Evolutionary conservation across 225 moss, liverwort and hornwort genomes (phyloP).

Genomic region (Ulota crispa): DNA sequence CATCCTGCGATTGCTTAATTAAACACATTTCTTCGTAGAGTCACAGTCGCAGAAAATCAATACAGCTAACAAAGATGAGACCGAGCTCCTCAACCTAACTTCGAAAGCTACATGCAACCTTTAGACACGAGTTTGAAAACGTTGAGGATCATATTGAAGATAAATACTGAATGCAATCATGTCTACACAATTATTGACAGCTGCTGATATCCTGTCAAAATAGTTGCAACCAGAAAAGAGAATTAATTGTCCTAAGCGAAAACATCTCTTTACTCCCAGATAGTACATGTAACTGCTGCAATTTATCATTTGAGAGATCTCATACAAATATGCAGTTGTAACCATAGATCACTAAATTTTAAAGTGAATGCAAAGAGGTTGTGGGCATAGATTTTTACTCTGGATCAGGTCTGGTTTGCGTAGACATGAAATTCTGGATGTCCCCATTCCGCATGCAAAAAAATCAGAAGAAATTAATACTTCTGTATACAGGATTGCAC

Average conservation of each 20-base stretch:
- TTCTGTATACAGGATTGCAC: not conserved
- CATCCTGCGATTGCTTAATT: not conserved
- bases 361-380: not conserved
- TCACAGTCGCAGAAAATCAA: not conserved
- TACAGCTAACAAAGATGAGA: not conserved
- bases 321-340: not conserved
- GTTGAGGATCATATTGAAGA: not conserved
- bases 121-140: not conserved
- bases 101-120: not conserved
- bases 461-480: constrained; percentile 15
- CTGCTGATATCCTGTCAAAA: not conserved
- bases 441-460: constrained; percentile 27
- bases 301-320: not conserved
- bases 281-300: not conserved
- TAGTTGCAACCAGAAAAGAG: not conserved
- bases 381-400: constrained; percentile 55
- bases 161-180: not conserved
- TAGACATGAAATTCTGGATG: constrained; percentile 79
- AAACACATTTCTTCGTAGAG: not conserved
- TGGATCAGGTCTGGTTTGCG: constrained; percentile 50
- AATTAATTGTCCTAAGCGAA: not conserved
- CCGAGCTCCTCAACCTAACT: not conserved
- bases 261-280: not conserved
- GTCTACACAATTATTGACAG: not conserved
- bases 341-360: not conserved